These are phyloP conservation scores for Nitzschia palea DNA, from an alignment of 108 stramenopile genomes.

Conservation along the genomic window DNA sequence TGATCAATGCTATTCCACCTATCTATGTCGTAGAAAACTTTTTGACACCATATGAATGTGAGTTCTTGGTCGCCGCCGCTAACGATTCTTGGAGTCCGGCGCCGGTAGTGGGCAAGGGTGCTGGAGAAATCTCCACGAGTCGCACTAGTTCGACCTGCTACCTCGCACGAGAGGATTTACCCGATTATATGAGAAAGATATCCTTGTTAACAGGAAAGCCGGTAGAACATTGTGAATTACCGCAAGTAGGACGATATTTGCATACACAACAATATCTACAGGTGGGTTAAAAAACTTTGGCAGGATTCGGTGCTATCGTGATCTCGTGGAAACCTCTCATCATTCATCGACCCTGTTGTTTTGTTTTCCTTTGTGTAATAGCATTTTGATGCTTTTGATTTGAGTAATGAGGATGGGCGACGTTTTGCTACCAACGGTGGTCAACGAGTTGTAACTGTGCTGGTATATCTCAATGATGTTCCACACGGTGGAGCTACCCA, in stretches of 20 bases:
- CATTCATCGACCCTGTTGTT: no score
- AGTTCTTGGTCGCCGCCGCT: slow-evolving; percentile 70
- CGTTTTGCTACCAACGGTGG: slow-evolving; percentile 90
- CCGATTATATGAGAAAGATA: slow-evolving; percentile 79
- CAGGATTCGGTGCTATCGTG: no score
- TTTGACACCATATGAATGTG: slow-evolving; percentile 75
- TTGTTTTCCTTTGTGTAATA: slow-evolving; percentile 7
- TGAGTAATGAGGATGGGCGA: slow-evolving; percentile 76
- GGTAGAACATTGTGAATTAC: slow-evolving; percentile 82
- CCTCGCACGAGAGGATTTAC: slow-evolving; percentile 80
- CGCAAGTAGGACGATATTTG: slow-evolving; percentile 91
- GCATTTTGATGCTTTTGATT: slow-evolving; percentile 91
- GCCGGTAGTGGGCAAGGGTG: slow-evolving; percentile 82
- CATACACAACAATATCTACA: slow-evolving; percentile 83
- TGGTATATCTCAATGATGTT: slow-evolving; percentile 96
- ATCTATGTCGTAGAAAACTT: slow-evolving; percentile 78
- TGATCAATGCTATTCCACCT: slow-evolving; percentile 69
- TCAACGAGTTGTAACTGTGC: slow-evolving; percentile 89
- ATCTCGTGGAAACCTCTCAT: no score
- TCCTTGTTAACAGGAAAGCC: slow-evolving; percentile 81
- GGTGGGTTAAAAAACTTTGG: slow-evolving; percentile 16
- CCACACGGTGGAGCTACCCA: slow-evolving; percentile 82
- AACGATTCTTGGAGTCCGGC: slow-evolving; percentile 73
- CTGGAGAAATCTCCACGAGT: slow-evolving; percentile 74
- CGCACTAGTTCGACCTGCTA: slow-evolving; percentile 85